Conservation (phyloP, 805 yeast species). For the Zygoascus tannicola region DNA sequence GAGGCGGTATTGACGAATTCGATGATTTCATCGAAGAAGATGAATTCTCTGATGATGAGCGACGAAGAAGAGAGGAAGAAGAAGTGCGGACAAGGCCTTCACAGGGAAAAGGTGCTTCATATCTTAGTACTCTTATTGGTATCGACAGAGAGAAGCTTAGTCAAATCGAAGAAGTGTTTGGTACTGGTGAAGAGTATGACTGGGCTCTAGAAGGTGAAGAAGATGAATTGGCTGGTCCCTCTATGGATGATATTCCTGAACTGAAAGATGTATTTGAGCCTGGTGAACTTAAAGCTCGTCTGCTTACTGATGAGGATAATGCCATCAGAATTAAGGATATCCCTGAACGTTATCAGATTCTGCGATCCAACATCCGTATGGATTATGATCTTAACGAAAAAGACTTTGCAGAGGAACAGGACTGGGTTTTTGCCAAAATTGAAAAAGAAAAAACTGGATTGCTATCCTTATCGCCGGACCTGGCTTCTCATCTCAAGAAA, state of each 20-base stretch:
- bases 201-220: constrained; percentile 95
- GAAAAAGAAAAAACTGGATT: constrained; percentile 45
- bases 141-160: constrained; percentile 84
- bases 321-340: constrained; percentile 74
- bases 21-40: constrained; percentile 98
- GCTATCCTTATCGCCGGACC: constrained; percentile 30
- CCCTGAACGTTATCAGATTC: constrained; percentile 85
- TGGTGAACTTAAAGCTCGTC: constrained; percentile 79
- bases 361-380: constrained; percentile 56
- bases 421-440: constrained; percentile 69
- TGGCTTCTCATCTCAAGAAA: constrained; percentile 38
- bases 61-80: constrained; percentile 43
- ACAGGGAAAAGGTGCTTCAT: constrained; percentile 11
- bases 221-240: constrained; percentile 32
- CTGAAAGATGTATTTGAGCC: constrained; percentile 91
- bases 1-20: constrained; percentile 45
- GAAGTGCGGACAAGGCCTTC: constrained; percentile 31
- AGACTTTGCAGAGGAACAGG: constrained; percentile 63
- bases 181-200: constrained; percentile 93
- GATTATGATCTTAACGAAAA: constrained; percentile 54
- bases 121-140: constrained; percentile 31
- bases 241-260: constrained; percentile 37
- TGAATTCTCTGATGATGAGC: constrained; percentile 85
- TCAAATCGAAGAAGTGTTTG: constrained; percentile 90
- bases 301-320: constrained; percentile 90